Conservation (phyloP, 1,139 yeast species). For the Candida glucosophila region DNA sequence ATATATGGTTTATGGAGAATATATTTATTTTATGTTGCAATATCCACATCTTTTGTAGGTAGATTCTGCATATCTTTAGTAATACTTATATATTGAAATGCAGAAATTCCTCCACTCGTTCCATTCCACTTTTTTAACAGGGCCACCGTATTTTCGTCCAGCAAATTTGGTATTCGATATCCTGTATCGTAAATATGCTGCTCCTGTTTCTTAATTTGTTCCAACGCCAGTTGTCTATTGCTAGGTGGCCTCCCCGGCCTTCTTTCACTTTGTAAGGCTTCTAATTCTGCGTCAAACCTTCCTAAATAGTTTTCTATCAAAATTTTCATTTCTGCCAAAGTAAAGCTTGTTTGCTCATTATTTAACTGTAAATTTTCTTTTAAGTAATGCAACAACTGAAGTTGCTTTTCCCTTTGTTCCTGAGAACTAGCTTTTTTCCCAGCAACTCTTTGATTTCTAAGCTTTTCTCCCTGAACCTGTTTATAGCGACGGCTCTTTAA, state of each 20-base stretch:
- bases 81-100: conserved; percentile 39
- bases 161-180: conserved; percentile 63
- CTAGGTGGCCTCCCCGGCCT: conserved; percentile 85
- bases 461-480: conserved; percentile 75
- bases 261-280: conserved; percentile 47
- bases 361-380: conserved; percentile 52
- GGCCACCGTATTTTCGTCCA: conserved; percentile 50
- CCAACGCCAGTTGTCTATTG: conserved; percentile 57
- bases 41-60: conserved; percentile 19
- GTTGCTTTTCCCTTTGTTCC: conserved; percentile 54
- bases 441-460: conserved; percentile 66
- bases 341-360: conserved; percentile 33
- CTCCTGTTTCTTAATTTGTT: conserved; percentile 56
- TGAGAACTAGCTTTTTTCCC: conserved; percentile 46
- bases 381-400: conserved; percentile 49
- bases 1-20: too few species aligned
- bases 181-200: conserved; percentile 59
- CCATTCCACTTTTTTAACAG: conserved; percentile 71
- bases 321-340: conserved; percentile 48
- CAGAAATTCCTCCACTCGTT: conserved; percentile 68
- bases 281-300: conserved; percentile 68
- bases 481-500: conserved; percentile 85
- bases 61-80: conserved; percentile 22
- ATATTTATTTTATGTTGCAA: too few species aligned
- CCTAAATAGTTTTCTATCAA: conserved; percentile 57